These are phyloP conservation scores for Silene vulgaris DNA, from an alignment of 179 eudicot genomes.

Conservation along the genomic window DNA sequence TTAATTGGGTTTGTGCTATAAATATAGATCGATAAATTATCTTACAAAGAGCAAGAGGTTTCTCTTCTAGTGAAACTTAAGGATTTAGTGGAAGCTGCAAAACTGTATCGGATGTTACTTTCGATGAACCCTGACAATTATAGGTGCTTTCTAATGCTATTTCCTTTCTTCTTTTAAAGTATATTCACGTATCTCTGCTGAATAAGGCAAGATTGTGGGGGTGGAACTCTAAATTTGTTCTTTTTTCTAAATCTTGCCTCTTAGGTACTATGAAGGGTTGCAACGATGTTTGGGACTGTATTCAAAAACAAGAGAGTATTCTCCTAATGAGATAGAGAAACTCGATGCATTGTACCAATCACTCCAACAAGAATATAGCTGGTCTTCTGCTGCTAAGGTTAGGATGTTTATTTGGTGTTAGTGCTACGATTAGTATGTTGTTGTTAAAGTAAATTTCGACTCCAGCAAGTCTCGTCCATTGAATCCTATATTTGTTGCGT, in stretches of 20 bases:
- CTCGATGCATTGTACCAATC: constrained; percentile 74
- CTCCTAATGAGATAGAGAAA: constrained; percentile 59
- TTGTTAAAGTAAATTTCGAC: not conserved
- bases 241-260: constrained; percentile 6
- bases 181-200: not conserved
- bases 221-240: not conserved
- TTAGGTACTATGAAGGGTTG: constrained; percentile 91
- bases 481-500: not conserved
- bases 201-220: not conserved
- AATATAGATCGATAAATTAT: constrained; percentile 74
- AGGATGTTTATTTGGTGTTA: constrained; percentile 11
- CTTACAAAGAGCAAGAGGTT: constrained; percentile 82
- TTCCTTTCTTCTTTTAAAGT: constrained; percentile 3
- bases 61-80: constrained; percentile 80
- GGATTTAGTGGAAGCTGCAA: constrained; percentile 65
- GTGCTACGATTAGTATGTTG: not conserved
- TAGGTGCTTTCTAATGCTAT: constrained; percentile 42
- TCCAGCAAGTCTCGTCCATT: not conserved
- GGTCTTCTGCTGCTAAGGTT: constrained; percentile 98
- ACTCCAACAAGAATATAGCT: constrained; percentile 63
- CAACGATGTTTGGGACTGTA: constrained; percentile 81
- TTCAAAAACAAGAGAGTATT: constrained; percentile 54
- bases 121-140: constrained; percentile 97
- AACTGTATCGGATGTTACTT: constrained; percentile 60
- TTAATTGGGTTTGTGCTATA: constrained; percentile 15